Evolutionary conservation across 2,329 filamentous ascomycete genomes (phyloP).

Genomic region (Thelonectria discophora): DNA sequence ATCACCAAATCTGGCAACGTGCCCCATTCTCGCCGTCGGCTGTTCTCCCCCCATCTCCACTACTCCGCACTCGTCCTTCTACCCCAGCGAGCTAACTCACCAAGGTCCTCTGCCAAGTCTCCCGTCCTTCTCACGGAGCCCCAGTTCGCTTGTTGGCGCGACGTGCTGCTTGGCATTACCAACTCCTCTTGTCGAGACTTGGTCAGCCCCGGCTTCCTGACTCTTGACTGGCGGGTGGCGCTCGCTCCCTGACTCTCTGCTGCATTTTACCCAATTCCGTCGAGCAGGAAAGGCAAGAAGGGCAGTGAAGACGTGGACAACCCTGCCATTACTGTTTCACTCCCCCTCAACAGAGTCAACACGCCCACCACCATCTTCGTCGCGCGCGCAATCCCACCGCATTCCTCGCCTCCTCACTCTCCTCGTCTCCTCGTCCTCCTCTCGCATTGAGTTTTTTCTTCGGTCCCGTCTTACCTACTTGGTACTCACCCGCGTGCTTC

Average conservation of each 20-base stretch:
- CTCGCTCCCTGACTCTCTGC: conserved; percentile 12
- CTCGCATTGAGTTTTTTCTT: conserved; percentile 3
- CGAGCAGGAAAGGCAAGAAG: too few relatives aligned
- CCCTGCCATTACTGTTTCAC: conserved; percentile 30
- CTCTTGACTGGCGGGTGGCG: conserved; percentile 23
- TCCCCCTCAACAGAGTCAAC: conserved; percentile 1
- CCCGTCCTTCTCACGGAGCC: conserved; percentile 2
- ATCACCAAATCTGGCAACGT: conserved; percentile 15
- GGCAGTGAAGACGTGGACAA: background rate
- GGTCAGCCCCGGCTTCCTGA: conserved; percentile 21
- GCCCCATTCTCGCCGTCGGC: conserved; percentile 24
- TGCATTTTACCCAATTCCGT: conserved; percentile 6
- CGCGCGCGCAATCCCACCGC: conserved; percentile 5
- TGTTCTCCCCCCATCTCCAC: conserved; percentile 27
- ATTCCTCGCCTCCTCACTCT: conserved; percentile 7
- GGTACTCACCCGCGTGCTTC: conserved; percentile 16
- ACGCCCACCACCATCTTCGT: conserved; percentile 17
- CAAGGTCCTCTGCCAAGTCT: background rate
- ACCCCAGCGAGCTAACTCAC: conserved; percentile 18
- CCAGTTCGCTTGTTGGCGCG: conserved; percentile 8
- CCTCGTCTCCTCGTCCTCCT: conserved; percentile 10
- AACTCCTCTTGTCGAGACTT: conserved; percentile 14
- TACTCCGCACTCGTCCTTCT: conserved; percentile 36
- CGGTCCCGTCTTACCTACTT: conserved; percentile 8
- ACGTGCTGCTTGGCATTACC: conserved; percentile 25